Percentiles rank a stretch among this genome's conserved stretches.
Conservation (phyloP, 2,329 filamentous ascomycete species). For the Daldinia sp. region DNA sequence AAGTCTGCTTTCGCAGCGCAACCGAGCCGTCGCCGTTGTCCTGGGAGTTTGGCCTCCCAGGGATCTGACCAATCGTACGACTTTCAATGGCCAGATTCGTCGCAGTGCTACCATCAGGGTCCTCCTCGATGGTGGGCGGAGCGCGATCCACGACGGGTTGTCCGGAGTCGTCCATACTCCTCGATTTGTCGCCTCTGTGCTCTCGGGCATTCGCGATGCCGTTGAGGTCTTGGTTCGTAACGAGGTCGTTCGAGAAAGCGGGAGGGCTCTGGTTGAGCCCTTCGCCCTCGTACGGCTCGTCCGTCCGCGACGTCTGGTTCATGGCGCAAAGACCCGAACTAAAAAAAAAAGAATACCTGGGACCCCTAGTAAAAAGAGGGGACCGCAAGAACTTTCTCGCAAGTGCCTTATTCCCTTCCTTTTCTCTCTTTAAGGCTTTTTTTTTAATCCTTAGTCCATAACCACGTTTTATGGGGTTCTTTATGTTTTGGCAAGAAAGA, state of each 20-base stretch:
- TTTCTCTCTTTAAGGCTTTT: not conserved
- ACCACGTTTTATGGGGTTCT: not conserved
- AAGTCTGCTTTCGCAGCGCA: slow-evolving; percentile 22
- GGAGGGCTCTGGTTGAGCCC: slow-evolving; percentile 65
- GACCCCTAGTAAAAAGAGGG: slow-evolving; percentile 1
- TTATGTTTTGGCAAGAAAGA: not conserved
- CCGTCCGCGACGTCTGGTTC: slow-evolving; percentile 50
- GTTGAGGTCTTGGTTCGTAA: slow-evolving; percentile 65
- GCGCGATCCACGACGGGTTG: slow-evolving; percentile 38
- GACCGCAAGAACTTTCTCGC: slow-evolving; percentile 10
- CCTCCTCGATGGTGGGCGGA: slow-evolving; percentile 30
- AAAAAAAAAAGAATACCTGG: not conserved
- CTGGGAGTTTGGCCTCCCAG: slow-evolving; percentile 34
- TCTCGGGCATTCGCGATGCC: slow-evolving; percentile 57
- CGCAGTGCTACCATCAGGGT: slow-evolving; percentile 27
- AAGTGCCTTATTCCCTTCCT: not conserved
- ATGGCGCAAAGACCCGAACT: slow-evolving; percentile 35
- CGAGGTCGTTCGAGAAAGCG: slow-evolving; percentile 61
- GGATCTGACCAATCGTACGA: slow-evolving; percentile 37
- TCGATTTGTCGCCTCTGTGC: slow-evolving; percentile 37
- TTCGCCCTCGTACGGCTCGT: slow-evolving; percentile 50
- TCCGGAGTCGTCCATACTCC: slow-evolving; percentile 43
- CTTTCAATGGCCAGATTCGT: slow-evolving; percentile 36
- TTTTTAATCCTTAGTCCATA: slow-evolving; percentile 1
- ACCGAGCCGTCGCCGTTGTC: slow-evolving; percentile 4